Evolutionary conservation across 2,329 filamentous ascomycete species (phyloP).

Genomic region (Dactylella cylindrospora): DNA sequence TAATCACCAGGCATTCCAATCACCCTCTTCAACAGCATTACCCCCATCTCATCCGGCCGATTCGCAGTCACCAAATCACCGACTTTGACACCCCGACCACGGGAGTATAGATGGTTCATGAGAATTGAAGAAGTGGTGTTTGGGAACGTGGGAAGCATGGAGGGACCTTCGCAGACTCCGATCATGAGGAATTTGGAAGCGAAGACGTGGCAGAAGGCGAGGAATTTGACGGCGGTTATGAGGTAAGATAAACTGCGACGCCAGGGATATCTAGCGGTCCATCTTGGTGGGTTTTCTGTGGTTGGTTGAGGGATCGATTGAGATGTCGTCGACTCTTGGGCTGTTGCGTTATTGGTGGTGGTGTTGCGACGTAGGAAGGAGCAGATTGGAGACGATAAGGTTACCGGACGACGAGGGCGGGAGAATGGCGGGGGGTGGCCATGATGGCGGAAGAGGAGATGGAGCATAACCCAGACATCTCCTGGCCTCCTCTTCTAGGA

Average conservation of each 20-base stretch:
- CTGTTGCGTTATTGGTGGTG: background rate
- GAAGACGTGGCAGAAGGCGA: constrained; percentile 58
- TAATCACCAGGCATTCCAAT: constrained; percentile 68
- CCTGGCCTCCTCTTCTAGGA: background rate
- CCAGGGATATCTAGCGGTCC: constrained; percentile 22
- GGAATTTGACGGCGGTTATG: constrained; percentile 54
- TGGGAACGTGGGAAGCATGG: constrained; percentile 84
- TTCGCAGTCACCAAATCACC: constrained; percentile 81
- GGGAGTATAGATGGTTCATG: constrained; percentile 66
- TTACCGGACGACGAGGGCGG: background rate
- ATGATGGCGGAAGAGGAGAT: constrained; percentile 22
- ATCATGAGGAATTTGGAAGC: constrained; percentile 65
- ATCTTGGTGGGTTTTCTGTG: constrained; percentile 11
- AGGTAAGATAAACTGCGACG: constrained; percentile 19
- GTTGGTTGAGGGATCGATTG: background rate
- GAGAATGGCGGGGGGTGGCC: constrained; percentile 4
- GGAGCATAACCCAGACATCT: constrained; percentile 17
- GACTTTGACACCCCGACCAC: constrained; percentile 68
- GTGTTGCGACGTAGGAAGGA: constrained; percentile 17
- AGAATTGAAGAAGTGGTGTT: constrained; percentile 68
- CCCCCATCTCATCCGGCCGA: constrained; percentile 67
- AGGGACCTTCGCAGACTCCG: constrained; percentile 67
- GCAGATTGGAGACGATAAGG: background rate
- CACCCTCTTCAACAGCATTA: constrained; percentile 75
- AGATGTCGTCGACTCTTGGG: background rate